Evolutionary conservation across 108 stramenopile genomes (phyloP), one percentile per base, ranked within the genome.

Genomic region (Cyclotella kingstonii): DNA sequence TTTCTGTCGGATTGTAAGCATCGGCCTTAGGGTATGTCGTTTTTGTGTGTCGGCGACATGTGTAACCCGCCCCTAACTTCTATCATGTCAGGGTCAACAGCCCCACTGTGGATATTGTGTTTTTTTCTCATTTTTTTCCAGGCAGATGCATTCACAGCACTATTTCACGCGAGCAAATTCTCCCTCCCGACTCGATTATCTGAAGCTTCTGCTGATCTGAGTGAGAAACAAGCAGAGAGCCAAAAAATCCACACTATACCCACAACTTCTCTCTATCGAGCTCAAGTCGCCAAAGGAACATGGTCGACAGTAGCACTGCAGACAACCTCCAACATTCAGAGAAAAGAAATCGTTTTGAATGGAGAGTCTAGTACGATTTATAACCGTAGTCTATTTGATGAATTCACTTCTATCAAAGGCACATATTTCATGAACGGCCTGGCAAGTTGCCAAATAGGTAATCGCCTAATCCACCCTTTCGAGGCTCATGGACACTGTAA

Each of bases 371-470:
- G 28, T 29, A 35, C n/a, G 1, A 35, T 54, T 17, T 35, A 54
- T 19, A 3, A 54, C 25, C 52, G 19, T 18, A n/a, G 5, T 18
- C 29, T 54, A 3, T 54, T n/a, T n/a, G 52, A 54, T 15, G 52
- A 54, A 29, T 54, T 54, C 22, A 35, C 15, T 18, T 4, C 30
- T 9, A 35, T 54, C 28, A 54, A 54, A 35, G 52, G 52, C 26
- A 54, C 52, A n/a, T 54, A 54, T 35, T 54, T 54, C 27, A 54
- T 54, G 2, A 54, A 54, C 5, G 52, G 52, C 9, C 52, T 54
- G 12, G 25, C 52, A n/a, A 54, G 52, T 29, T 54, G 52, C 26
- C 25, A 31, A 28, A 54, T 54, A 2, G 52, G 52, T 9, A 18
- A 54, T 35, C 52, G 29, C 3, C 52, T 54, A 26, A 35, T 54